Evolutionary conservation across 2,329 filamentous ascomycete species (phyloP).

Genomic region (Talaromyces sp.): DNA sequence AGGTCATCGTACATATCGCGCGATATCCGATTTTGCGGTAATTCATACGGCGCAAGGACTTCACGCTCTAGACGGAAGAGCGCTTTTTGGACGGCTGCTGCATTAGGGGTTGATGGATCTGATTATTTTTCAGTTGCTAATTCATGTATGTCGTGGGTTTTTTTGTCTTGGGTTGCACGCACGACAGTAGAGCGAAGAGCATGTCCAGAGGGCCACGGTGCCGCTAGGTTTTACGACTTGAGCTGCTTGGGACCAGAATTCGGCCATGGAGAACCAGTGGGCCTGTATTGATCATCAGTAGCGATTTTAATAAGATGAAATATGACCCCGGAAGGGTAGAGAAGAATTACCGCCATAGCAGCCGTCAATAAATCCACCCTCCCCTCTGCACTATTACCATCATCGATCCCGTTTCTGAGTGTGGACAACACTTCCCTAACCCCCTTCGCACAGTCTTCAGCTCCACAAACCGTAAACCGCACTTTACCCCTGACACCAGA

Average conservation of each 20-base stretch:
- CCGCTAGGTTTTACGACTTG: constrained; percentile 50
- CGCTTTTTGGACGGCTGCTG: constrained; percentile 40
- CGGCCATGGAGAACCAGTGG: constrained; percentile 57
- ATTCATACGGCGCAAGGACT: constrained; percentile 39
- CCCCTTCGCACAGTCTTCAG: constrained; percentile 35
- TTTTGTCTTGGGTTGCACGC: not conserved
- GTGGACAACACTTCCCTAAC: constrained; percentile 24
- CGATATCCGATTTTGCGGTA: constrained; percentile 44
- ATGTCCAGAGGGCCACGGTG: constrained; percentile 54
- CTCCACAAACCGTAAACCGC: constrained; percentile 42
- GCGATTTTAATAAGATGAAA: not conserved
- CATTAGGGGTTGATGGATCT: constrained; percentile 39
- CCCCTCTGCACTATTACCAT: not conserved
- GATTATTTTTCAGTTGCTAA: not conserved
- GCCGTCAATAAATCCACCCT: constrained; percentile 50
- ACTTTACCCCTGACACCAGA: constrained; percentile 29
- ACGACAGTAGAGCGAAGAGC: constrained; percentile 21
- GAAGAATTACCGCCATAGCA: constrained; percentile 39
- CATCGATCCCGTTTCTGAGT: constrained; percentile 1
- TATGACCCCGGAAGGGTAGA: not conserved
- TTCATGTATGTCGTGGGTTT: too few relatives aligned
- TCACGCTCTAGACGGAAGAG: constrained; percentile 39
- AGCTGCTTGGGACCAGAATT: constrained; percentile 51
- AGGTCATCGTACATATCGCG: constrained; percentile 44
- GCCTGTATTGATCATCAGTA: constrained; percentile 29